Evolutionary conservation across 176 grass and related monocot genomes (phyloP).

Genomic region (Poa pratensis): DNA sequence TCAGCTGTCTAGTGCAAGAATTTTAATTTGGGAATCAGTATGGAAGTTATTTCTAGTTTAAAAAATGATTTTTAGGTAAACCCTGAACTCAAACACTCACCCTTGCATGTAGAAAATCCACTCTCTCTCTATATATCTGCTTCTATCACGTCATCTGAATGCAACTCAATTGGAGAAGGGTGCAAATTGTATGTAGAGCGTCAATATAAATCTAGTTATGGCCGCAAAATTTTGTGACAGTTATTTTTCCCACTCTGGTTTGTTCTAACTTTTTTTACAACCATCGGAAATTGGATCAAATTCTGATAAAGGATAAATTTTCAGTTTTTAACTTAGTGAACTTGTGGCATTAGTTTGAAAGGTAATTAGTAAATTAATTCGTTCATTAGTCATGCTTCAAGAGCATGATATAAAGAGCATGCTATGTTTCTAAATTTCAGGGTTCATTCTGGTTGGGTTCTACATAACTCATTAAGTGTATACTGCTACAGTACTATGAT

Average conservation of each 20-base stretch:
- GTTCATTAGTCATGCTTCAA: neutral
- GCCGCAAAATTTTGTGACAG: neutral
- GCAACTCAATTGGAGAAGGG: neutral
- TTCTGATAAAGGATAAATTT: neutral
- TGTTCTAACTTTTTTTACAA: neutral
- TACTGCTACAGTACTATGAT: neutral
- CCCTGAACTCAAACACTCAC: neutral
- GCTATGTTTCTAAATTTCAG: neutral
- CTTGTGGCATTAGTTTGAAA: neutral
- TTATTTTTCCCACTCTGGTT: neutral
- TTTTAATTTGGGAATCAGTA: neutral
- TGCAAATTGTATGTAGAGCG: neutral
- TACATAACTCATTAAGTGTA: neutral
- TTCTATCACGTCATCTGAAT: slow-evolving; percentile 7
- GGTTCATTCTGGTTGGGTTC: neutral
- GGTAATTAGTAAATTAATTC: neutral
- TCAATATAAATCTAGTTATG: slow-evolving; percentile 8
- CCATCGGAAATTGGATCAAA: neutral
- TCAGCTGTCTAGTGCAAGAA: neutral
- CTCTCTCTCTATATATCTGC: neutral
- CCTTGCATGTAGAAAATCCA: neutral
- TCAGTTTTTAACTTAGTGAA: neutral
- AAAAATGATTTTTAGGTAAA: neutral
- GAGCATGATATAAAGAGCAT: neutral
- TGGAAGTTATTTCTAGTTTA: neutral